Percentiles rank a stretch among this genome's conserved stretches.
Evolutionary conservation across 257 asterid species (phyloP).

Genomic region (Mitragyna speciosa): DNA sequence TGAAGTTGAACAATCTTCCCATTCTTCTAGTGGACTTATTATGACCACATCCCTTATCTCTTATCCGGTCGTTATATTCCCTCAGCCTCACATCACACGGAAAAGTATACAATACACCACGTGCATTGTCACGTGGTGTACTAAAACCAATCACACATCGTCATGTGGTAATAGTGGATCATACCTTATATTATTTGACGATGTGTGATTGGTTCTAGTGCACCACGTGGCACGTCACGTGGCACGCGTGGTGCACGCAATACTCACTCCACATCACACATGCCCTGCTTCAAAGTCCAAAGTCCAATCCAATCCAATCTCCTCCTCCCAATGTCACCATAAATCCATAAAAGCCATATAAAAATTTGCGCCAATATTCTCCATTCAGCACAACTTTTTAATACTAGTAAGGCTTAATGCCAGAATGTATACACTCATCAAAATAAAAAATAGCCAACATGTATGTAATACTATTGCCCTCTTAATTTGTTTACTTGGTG

Average conservation of each 20-base stretch:
- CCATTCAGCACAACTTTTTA: conserved; percentile 17
- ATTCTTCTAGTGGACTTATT: conserved; percentile 38
- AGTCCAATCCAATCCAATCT: conserved; percentile 29
- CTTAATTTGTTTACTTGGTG: not conserved
- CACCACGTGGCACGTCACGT: no score
- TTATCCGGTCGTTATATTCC: conserved; percentile 32
- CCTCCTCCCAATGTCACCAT: conserved; percentile 43
- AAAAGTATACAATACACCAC: no score
- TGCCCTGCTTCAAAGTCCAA: conserved; percentile 30
- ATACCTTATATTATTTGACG: no score
- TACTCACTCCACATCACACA: conserved; percentile 80
- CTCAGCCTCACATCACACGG: no score
- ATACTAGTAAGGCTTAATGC: not conserved
- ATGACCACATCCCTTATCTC: conserved; percentile 55
- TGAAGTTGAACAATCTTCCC: conserved; percentile 27
- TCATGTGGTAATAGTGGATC: no score
- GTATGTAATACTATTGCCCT: not conserved
- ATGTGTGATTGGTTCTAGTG: no score
- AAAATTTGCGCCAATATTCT: conserved; percentile 27
- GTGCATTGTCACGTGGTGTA: no score
- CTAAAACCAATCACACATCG: no score
- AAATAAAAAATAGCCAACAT: not conserved
- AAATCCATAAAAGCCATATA: conserved; percentile 11
- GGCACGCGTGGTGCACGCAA: no score
- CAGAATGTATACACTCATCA: not conserved